Evolutionary conservation across 352 stramenopile species (phyloP), one percentile per base, ranked within the genome.

Genomic region (Thalassiosira mediterranea): DNA sequence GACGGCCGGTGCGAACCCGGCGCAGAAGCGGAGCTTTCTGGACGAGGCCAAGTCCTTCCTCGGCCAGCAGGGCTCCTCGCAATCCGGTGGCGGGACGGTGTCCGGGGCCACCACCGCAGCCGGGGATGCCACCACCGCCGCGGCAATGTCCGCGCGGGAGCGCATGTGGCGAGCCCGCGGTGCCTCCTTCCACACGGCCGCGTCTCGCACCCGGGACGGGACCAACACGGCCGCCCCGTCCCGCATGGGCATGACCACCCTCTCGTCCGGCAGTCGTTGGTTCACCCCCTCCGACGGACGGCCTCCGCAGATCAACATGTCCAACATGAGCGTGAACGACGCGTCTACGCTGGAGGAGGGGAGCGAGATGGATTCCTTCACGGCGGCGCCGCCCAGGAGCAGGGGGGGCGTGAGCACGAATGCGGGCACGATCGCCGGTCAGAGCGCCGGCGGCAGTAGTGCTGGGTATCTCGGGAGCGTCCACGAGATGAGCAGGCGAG

Each of bases 321-420:
- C 13, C 7, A 13, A 13, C 34, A 13, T 7, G 34, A 42, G 34
- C 34, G 34, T 42, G 34, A 42, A 68, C 37, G 42, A 56, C 25
- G 13, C 42, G 0, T 26, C 17, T 7, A 44, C 25, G 10, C 25
- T 56, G 28, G 46, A 51, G 19, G 46, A 61, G 10, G 60, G 64
- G 29, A 60, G 38, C 19, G 40, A 65, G 49, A 42, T 42, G 34
- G 34, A 42, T 42, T 42, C 34, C 34, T 13, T 42, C 7, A 42
- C 34, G 34, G 34, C 34, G 7, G 7, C 34, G 7, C 34, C 34
- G 34, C 7, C 34, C 34, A 13, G 7, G 34, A 13, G 34, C 34
- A 13, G 34, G 34, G 34, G 34, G 34, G 34, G 34, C 34, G 34
- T 7, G 7, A 13, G 7, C 34, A 13, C 34, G 34, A 13, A 7